phyloP scores from a whole-genome alignment of 768 basidiomycete genomes.

The Lanmaoa rubissima region DNA sequence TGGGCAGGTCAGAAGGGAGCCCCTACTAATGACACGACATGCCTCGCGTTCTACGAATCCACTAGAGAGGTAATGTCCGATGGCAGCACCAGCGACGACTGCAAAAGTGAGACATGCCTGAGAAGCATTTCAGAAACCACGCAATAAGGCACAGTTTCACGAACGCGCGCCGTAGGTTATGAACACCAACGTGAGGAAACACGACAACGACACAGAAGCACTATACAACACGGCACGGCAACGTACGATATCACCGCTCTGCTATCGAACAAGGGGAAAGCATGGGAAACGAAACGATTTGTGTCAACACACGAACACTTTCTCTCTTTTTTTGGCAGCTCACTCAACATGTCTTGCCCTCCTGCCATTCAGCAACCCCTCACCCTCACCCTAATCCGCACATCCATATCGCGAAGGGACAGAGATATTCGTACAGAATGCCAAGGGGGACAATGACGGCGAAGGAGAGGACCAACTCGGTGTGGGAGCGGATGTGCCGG shows the following conservation, averaged over 20 bases:
- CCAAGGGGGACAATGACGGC: constrained; percentile 63
- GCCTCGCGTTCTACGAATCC: constrained; percentile 65
- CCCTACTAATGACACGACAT: constrained; percentile 71
- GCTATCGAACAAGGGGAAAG: not conserved
- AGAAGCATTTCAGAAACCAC: not conserved
- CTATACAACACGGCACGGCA: constrained; percentile 71
- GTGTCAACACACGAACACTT: not conserved
- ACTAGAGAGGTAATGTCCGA: constrained; percentile 81
- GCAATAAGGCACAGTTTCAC: not conserved
- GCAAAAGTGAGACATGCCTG: constrained; percentile 86
- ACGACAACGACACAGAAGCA: constrained; percentile 71
- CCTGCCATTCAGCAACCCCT: constrained; percentile 50
- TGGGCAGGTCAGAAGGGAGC: too few species aligned
- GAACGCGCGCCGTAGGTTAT: constrained; percentile 92
- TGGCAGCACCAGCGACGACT: constrained; percentile 75
- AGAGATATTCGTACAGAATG: constrained; percentile 78
- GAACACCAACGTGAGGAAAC: constrained; percentile 93
- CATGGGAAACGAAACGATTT: too few species aligned
- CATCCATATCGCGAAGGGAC: constrained; percentile 58
- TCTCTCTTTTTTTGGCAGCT: not conserved
- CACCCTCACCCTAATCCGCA: constrained; percentile 50
- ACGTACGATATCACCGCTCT: constrained; percentile 33
- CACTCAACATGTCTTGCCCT: constrained; percentile 44
- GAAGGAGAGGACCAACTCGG: constrained; percentile 63
- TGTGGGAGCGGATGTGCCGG: constrained; percentile 68